These are phyloP conservation scores for Solanum pennellii DNA, from an alignment of 257 asterid species.

Conservation along the genomic window DNA sequence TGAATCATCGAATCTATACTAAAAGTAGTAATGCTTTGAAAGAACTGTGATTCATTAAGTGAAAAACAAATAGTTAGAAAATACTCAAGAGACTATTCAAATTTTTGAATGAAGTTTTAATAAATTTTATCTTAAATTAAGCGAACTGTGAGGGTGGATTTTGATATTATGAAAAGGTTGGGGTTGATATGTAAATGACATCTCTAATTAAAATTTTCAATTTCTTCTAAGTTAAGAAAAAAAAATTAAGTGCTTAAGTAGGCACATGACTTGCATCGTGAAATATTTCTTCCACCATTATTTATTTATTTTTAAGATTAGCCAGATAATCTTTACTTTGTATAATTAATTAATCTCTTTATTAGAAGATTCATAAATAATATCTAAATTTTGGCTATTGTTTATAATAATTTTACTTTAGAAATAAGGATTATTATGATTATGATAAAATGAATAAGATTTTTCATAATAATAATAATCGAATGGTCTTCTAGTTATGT, in stretches of 20 bases:
- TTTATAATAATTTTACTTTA: too few species aligned
- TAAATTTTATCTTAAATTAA: neutral
- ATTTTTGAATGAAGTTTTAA: neutral
- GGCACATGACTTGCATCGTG: neutral
- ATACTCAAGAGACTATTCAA: fast-evolving
- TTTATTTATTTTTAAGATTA: neutral
- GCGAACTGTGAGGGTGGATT: neutral
- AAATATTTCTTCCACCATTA: neutral
- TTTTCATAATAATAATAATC: too few species aligned
- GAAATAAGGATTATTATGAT: neutral
- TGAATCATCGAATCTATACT: neutral
- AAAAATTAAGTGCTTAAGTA: neutral
- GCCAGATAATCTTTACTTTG: too few species aligned
- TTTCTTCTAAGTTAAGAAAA: neutral
- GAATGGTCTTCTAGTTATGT: too few species aligned
- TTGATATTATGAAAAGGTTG: neutral
- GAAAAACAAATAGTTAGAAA: too few species aligned
- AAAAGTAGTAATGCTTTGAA: neutral
- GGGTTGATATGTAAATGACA: neutral
- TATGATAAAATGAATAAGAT: neutral
- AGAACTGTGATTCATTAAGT: neutral
- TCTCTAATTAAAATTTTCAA: neutral
- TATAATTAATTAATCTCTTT: too few species aligned
- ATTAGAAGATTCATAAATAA: neutral
- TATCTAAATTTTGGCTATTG: neutral